Evolutionary conservation across 805 yeast species (phyloP), one percentile per base, ranked within the genome.

Genomic region (Yarrowia hollandica): DNA sequence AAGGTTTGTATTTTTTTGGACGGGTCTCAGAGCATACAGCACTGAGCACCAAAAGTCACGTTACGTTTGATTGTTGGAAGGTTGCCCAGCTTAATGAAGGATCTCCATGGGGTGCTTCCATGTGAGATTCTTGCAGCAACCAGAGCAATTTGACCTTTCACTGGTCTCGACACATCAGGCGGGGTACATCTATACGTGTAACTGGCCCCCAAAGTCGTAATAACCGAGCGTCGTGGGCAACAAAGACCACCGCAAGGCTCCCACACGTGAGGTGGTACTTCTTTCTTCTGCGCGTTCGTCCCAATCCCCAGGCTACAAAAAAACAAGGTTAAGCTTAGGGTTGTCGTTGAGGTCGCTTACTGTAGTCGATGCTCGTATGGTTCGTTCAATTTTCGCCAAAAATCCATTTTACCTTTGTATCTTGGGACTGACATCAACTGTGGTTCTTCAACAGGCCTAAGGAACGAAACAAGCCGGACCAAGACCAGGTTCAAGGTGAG

Each of bases 391-490:
- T 48, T 48, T 33, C 38, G 55, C 28, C 55, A 48, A 48, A 44
- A 48, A 48, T 21, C 55, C 38, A 22, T 31, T 48, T 33, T 48
- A 18, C 55, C 30, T 44, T 48, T 48, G 55, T 33, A 48, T 48
- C 39, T 48, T 33, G 55, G 55, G 55, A 48, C 39, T 48, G 39
- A 48, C 55, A 33, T 48, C 55, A 48, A 33, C 55, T 48, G 55
- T 48, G 55, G 55, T 48, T 48, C 39, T 48, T 48, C 55, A 48
- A 48, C 55, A 48, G 39, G 55, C 55, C 55, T 48, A 48, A 44
- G 55, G 55, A 48, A 48, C 52, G 55, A 48, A 48, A 48, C 38
- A 48, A 48, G 55, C 38, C 38, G 55, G 55, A 48, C 55, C 55
- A 31, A 48, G 55, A 48, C 30, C 39, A 31, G 55, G 55, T 48